Evolutionary conservation across 805 yeast species (phyloP), one percentile per base, ranked within the genome.

Genomic region (Blastobotrys robertii): DNA sequence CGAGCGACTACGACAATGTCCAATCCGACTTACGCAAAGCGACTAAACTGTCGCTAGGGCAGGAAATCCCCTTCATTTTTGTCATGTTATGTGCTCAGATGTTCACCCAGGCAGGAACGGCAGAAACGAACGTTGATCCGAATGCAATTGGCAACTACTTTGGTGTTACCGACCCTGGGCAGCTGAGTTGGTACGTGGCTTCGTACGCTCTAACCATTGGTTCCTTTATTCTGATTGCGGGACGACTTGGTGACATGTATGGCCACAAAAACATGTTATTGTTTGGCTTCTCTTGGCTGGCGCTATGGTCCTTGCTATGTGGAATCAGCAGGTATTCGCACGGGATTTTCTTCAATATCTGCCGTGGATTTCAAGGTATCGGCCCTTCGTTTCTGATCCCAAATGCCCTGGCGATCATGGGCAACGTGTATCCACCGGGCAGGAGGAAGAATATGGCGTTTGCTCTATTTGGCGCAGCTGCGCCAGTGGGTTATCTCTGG

Each of bases 151-250:
- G 62, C 6, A 45, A 46, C 9, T 46, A 53, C 32, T 67, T 66
- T 35, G 49, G 52, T 14, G 51, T 60, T 15, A 48, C 48, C 1
- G 43, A 59, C 8, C 52, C 56, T 11, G 68, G 65, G 7, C 60
- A 66, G 39, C 59, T 68, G 41, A 51, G 67, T 2, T 80, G 94
- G 92, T 75, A 77, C 55, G 70, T 77, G 68, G 86, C 87, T 1
- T 73, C 84, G 0, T 81, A 75, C 55, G 77, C 85, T 0, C 60
- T 83, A 43, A 76, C 85, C 0, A 74, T 81, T 4, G 90, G 90
- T 9, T 79, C 90, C 0, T 76, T 82, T 48, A 81, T 83, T 40
- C 58, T 83, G 31, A 65, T 78, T 3, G 72, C 81, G 31, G 92
- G 92, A 7, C 68, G 79, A 39, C 54, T 81, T 37, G 92, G 94